phyloP scores from a whole-genome alignment of 2,329 filamentous ascomycete species.

The Paecilomyces sp. region DNA sequence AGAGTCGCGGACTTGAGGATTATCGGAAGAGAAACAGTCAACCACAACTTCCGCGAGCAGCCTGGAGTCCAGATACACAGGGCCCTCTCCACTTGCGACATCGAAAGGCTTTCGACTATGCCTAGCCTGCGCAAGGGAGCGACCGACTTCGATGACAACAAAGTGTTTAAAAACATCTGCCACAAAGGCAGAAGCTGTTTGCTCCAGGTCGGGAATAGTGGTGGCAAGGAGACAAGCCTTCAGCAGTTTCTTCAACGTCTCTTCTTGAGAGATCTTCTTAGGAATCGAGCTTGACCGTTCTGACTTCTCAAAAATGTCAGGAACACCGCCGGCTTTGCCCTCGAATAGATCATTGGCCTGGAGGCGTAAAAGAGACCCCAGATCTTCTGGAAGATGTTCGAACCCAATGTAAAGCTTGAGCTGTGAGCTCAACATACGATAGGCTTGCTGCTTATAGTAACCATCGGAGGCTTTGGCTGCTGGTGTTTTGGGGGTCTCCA shows the following conservation, averaged over 20 bases:
- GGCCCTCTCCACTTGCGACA: constrained; percentile 77
- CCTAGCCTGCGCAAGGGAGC: constrained; percentile 73
- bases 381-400: constrained; percentile 82
- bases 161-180: constrained; percentile 83
- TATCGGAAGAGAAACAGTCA: constrained; percentile 82
- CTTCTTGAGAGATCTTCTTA: constrained; percentile 81
- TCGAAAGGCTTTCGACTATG: constrained; percentile 73
- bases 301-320: constrained; percentile 62
- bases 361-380: constrained; percentile 74
- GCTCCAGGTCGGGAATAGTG: constrained; percentile 71
- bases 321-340: constrained; percentile 64
- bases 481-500: constrained; percentile 63
- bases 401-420: constrained; percentile 84
- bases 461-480: constrained; percentile 58
- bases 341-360: constrained; percentile 80
- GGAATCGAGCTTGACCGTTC: constrained; percentile 75
- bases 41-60: constrained; percentile 84
- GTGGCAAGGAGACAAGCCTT: constrained; percentile 83
- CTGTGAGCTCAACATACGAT: constrained; percentile 80
- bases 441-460: constrained; percentile 90
- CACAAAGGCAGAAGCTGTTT: constrained; percentile 68
- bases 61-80: constrained; percentile 77
- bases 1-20: constrained; percentile 69
- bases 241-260: constrained; percentile 73
- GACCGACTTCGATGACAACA: constrained; percentile 79